phyloP scores from a whole-genome alignment of 2,329 filamentous ascomycete genomes.

The Emergomyces orientalis region DNA sequence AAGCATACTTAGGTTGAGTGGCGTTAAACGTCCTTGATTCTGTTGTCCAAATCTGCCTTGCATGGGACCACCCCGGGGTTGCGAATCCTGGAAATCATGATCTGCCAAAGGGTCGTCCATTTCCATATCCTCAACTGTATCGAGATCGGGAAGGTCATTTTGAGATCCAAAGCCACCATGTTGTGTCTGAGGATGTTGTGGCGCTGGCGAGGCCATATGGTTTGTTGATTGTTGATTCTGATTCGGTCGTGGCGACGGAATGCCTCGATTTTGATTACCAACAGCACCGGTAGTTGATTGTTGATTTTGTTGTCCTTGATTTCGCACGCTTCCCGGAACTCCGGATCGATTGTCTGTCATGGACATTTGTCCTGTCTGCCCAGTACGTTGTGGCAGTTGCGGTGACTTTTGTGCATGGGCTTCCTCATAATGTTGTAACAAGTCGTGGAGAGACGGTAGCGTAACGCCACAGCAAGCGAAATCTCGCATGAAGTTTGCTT shows the following conservation, averaged over 20 bases:
- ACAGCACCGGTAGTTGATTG: slow-evolving; percentile 4
- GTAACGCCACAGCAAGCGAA: slow-evolving; percentile 91
- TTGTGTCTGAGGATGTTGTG: slow-evolving; percentile 17
- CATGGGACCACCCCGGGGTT: slow-evolving; percentile 61
- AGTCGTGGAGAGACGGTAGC: slow-evolving; percentile 82
- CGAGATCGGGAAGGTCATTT: slow-evolving; percentile 29
- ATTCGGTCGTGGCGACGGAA: slow-evolving; percentile 15
- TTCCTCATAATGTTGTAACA: slow-evolving; percentile 95
- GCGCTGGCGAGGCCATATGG: slow-evolving; percentile 9
- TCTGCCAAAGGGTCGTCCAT: slow-evolving; percentile 72
- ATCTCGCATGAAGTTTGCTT: slow-evolving; percentile 95
- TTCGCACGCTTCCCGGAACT: slow-evolving; percentile 35
- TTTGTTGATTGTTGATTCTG: slow-evolving; percentile 20
- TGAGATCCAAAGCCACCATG: slow-evolving; percentile 16
- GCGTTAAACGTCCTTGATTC: slow-evolving; percentile 49
- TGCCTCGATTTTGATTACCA: slow-evolving; percentile 7
- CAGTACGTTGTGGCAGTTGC: slow-evolving; percentile 38
- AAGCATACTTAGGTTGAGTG: slow-evolving; percentile 72
- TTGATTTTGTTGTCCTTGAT: slow-evolving; percentile 17
- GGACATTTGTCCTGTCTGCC: slow-evolving; percentile 37
- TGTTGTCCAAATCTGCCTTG: slow-evolving; percentile 52
- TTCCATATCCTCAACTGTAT: slow-evolving; percentile 57
- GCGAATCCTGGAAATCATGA: slow-evolving; percentile 43
- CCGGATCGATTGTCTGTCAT: slow-evolving; percentile 44
- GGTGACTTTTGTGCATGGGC: slow-evolving; percentile 66